Base-by-base conservation (phyloP, 148 eudicot genomes). In the Cornus florida region DNA sequence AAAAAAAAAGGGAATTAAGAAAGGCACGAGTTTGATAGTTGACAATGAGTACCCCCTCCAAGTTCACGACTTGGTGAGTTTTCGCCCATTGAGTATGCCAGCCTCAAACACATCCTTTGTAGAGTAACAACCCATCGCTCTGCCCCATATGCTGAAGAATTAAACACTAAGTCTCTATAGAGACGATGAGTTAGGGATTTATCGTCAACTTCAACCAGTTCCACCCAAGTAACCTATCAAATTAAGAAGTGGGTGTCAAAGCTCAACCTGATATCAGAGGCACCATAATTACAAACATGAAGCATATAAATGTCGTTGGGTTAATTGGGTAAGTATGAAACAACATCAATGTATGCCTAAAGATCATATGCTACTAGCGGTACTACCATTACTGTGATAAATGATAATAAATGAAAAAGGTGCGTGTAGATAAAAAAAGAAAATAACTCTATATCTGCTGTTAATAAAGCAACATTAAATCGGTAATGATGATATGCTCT, bases 181-280 rank as follows among this genome's bases (percentile, higher is more conserved):
- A 86, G 78, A 35, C 69, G 79, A 77, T 83, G 79, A 46, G 75
- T 77, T 31, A 20, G 64, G 28, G 71, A 69, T 28, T 73, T 73
- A 12, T 80, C 83, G 8, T 85, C 80, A 53, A 82, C 85, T 79
- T 85, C 83, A 24, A 85, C 88, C 10, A 82, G 88, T 48, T 85
- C 88, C 48, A 82, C 73, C 88, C 88, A 85, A 43, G 83, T 82
- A 16, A 85, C 67, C 88, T 85, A 69, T 31, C 33, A 76, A 75
- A 69, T 28, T 32, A n/a, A 67, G 32, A 19, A 62, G 66, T 62
- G 66, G 66, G 5, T 17, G 23, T 62, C 66, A 62, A 62, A n/a
- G 48, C 0, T 62, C 5, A 62, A 17, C 20, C 66, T 62, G 24
- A 17, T 19, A 62, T 57, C 24, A 4, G 59, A 53, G 19, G 59